Evolutionary conservation across 1,284 basidiomycete species (phyloP).

Genomic region (Leccinum subspadiceum): DNA sequence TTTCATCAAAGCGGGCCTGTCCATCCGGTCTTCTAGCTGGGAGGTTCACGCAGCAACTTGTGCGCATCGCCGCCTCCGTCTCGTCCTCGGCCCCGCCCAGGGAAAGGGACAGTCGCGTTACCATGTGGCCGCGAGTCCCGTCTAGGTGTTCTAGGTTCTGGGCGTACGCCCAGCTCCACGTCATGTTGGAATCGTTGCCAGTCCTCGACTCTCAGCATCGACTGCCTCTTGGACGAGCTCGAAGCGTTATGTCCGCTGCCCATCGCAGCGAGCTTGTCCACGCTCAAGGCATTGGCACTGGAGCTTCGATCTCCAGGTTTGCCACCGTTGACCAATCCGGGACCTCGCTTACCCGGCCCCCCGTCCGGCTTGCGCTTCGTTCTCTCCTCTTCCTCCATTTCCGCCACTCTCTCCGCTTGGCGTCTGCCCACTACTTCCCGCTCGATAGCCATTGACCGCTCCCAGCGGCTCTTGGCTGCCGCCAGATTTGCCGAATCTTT

Average conservation of each 20-base stretch:
- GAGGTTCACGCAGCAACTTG: conserved; percentile 28
- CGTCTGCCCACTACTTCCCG: conserved; percentile 64
- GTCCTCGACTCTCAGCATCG: conserved; percentile 76
- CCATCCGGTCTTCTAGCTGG: conserved; percentile 23
- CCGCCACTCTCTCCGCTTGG: conserved; percentile 68
- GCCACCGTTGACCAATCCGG: conserved; percentile 30
- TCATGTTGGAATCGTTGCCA: conserved; percentile 74
- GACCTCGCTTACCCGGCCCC: conserved; percentile 32
- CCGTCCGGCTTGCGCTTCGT: conserved; percentile 45
- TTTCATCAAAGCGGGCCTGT: conserved; percentile 1
- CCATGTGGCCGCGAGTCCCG: conserved; percentile 36
- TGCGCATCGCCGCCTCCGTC: conserved; percentile 33
- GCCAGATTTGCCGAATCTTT: conserved; percentile 68
- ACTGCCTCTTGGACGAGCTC: conserved; percentile 60
- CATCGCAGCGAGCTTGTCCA: conserved; percentile 52
- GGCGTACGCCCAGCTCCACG: conserved; percentile 36
- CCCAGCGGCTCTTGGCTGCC: conserved; percentile 73
- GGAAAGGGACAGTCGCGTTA: conserved; percentile 47
- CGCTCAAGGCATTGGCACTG: conserved; percentile 52
- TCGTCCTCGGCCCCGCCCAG: conserved; percentile 31
- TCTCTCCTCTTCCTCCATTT: conserved; percentile 45
- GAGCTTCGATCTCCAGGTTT: conserved; percentile 42
- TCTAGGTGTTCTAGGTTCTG: conserved; percentile 30
- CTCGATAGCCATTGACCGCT: conserved; percentile 66
- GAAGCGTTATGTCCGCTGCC: conserved; percentile 31